Percentiles rank a stretch among this genome's conserved stretches.
Evolutionary conservation across 805 yeast genomes (phyloP).

Genomic region (Ogataea angusta): DNA sequence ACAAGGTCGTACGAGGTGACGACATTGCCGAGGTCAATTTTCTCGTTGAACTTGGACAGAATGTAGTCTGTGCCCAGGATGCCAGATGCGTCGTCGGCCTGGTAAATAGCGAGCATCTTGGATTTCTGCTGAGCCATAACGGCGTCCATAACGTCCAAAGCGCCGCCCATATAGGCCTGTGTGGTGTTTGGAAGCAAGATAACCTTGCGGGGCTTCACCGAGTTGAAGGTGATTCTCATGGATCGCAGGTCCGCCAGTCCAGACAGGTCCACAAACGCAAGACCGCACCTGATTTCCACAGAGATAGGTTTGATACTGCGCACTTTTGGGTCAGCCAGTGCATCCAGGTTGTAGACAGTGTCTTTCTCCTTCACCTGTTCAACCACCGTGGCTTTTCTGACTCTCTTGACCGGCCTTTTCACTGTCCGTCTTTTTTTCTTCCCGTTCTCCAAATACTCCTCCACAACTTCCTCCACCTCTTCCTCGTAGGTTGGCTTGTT

Average conservation of each 20-base stretch:
- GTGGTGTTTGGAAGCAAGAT: conserved; percentile 40
- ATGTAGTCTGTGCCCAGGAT: conserved; percentile 27
- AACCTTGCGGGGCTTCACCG: conserved; percentile 73
- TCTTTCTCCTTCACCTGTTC: conserved; percentile 17
- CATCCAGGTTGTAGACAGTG: conserved; percentile 24
- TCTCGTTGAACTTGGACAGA: conserved; percentile 36
- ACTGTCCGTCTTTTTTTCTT: conserved; percentile 20
- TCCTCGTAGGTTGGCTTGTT: conserved; percentile 28
- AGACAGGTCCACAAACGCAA: conserved; percentile 74
- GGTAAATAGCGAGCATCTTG: conserved; percentile 16
- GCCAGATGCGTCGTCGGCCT: conserved; percentile 14
- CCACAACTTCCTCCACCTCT: conserved; percentile 23
- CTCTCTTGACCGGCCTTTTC: conserved; percentile 26
- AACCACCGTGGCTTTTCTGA: conserved; percentile 32
- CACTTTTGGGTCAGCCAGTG: conserved; percentile 23
- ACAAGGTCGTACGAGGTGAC: conserved; percentile 56
- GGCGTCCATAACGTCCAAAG: conserved; percentile 21
- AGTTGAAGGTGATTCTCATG: conserved; percentile 68
- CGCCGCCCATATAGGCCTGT: conserved; percentile 23
- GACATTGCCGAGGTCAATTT: conserved; percentile 51
- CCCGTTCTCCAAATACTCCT: conserved; percentile 24
- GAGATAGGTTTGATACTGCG: conserved; percentile 9
- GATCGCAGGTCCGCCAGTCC: conserved; percentile 87
- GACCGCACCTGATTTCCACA: conserved; percentile 60
- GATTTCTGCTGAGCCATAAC: conserved; percentile 20